Conservation (phyloP, 2,329 filamentous ascomycete genomes). For the Aplosporella prunicola region DNA sequence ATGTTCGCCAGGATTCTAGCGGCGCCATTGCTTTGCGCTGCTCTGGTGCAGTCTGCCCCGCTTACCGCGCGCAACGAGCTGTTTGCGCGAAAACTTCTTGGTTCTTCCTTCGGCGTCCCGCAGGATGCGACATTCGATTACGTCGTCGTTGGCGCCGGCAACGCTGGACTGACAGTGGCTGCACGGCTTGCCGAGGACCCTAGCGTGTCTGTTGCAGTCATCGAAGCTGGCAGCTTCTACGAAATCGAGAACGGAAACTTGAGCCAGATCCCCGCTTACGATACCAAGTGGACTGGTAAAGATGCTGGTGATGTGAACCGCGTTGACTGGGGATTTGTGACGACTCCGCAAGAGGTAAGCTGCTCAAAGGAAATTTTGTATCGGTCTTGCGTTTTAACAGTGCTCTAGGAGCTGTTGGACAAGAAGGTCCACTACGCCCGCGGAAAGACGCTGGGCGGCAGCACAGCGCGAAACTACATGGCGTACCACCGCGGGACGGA, state of each 20-base stretch:
- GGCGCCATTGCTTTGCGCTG: no score
- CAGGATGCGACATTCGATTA: slow-evolving; percentile 10
- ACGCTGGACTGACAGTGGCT: slow-evolving; percentile 5
- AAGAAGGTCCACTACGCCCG: slow-evolving; percentile 17
- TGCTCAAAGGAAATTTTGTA: slow-evolving; percentile 12
- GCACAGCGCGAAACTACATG: slow-evolving; percentile 16
- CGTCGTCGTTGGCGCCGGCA: slow-evolving; percentile 10
- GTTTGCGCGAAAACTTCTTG: background rate
- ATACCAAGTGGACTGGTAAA: slow-evolving; percentile 12
- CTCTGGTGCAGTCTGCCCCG: no score
- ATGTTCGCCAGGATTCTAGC: no score
- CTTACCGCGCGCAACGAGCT: no score
- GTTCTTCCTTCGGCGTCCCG: slow-evolving; percentile 14
- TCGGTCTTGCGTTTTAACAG: no score
- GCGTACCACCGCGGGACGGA: slow-evolving; percentile 16
- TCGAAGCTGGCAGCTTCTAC: slow-evolving; percentile 12
- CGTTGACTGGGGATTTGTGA: slow-evolving; percentile 19
- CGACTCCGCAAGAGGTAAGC: slow-evolving; percentile 15
- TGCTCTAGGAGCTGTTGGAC: slow-evolving; percentile 1
- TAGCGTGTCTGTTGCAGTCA: slow-evolving; percentile 3
- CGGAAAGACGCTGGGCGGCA: slow-evolving; percentile 13
- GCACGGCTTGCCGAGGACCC: slow-evolving; percentile 2
- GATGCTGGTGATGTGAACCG: slow-evolving; percentile 15
- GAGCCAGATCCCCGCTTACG: slow-evolving; percentile 16
- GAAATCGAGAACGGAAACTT: slow-evolving; percentile 19